Percentiles rank a stretch among this genome's conserved stretches.
Evolutionary conservation across 805 yeast genomes (phyloP).

Genomic region (Saccharomycopsis vini): DNA sequence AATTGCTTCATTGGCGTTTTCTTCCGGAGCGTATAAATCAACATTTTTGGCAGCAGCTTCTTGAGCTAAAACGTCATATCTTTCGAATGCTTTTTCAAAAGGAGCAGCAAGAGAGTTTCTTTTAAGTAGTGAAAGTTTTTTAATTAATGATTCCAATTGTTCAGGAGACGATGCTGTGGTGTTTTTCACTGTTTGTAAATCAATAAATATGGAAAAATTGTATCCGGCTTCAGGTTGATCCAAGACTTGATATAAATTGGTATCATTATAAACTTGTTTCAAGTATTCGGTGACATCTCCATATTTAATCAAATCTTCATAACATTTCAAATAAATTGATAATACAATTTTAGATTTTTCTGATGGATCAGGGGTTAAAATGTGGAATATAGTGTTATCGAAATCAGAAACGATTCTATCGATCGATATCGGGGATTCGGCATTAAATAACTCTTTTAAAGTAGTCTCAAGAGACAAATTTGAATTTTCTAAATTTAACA

Average conservation of each 20-base stretch:
- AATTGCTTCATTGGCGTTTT: constrained; percentile 42
- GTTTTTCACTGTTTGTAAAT: constrained; percentile 36
- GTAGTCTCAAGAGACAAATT: constrained; percentile 78
- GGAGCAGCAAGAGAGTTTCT: constrained; percentile 90
- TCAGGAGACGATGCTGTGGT: constrained; percentile 31
- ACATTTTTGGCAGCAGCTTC: constrained; percentile 29
- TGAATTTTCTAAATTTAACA: constrained; percentile 81
- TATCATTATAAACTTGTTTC: constrained; percentile 45
- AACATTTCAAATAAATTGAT: constrained; percentile 68
- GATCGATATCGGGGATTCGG: constrained; percentile 42
- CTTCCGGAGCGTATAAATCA: constrained; percentile 32
- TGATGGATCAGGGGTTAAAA: constrained; percentile 65
- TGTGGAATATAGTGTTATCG: constrained; percentile 89
- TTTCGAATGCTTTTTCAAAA: constrained; percentile 72
- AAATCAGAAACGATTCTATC: constrained; percentile 92
- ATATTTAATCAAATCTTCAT: constrained; percentile 60
- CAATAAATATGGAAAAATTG: constrained; percentile 67
- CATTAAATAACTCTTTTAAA: constrained; percentile 56
- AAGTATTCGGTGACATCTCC: constrained; percentile 40
- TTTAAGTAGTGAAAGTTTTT: constrained; percentile 65
- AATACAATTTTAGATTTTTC: constrained; percentile 55
- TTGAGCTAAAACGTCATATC: constrained; percentile 60
- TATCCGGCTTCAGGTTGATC: constrained; percentile 63
- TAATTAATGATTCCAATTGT: constrained; percentile 42
- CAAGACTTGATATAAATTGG: constrained; percentile 29